Evolutionary conservation across 306 rosid genomes (phyloP).

Genomic region (Prunus armeniaca): DNA sequence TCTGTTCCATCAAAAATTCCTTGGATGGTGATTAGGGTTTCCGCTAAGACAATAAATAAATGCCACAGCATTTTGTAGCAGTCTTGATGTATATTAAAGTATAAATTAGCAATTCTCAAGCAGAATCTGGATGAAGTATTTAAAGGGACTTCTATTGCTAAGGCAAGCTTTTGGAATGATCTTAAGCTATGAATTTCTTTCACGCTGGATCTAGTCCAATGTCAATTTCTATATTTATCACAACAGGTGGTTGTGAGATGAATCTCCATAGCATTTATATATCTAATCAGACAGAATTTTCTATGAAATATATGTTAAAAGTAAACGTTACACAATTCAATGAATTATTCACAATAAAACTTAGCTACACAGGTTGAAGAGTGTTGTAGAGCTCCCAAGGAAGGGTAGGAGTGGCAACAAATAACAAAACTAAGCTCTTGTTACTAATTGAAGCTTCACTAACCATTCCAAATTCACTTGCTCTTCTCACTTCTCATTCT

Average conservation of each 20-base stretch:
- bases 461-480: neutral
- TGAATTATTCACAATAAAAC: no score
- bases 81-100: neutral
- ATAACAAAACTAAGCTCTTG: neutral
- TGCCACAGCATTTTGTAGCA: neutral
- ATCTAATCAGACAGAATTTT: no score
- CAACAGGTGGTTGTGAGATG: no score
- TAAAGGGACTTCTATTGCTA: neutral
- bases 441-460: neutral
- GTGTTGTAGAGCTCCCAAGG: neutral
- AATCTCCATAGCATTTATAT: no score
- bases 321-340: neutral
- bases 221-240: neutral
- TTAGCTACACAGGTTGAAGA: slow-evolving; percentile 1
- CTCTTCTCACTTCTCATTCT: slow-evolving; percentile 5
- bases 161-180: neutral
- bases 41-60: neutral
- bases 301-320: no score
- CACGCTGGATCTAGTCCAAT: neutral
- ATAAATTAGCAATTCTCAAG: neutral
- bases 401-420: neutral
- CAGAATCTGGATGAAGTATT: neutral
- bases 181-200: neutral
- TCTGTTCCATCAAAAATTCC: neutral
- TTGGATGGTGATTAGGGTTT: neutral